Percentiles rank a stretch among this genome's conserved stretches.
phyloP scores from a whole-genome alignment of 306 rosid genomes.

The Bauhinia variegata region DNA sequence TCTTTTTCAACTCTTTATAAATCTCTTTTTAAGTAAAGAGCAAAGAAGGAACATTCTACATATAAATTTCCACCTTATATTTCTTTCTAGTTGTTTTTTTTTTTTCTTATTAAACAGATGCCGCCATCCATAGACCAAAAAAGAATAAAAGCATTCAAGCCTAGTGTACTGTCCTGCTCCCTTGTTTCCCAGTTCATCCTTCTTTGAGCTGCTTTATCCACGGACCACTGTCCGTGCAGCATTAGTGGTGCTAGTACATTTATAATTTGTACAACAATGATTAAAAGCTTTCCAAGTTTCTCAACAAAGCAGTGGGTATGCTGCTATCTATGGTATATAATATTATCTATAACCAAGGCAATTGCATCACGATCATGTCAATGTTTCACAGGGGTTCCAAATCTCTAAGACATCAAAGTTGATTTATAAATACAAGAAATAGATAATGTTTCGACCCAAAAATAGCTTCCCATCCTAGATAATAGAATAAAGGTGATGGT shows the following conservation, averaged over 20 bases:
- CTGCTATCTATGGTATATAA: constrained; percentile 12
- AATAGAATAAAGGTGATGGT: not conserved
- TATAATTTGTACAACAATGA: not conserved
- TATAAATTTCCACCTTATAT: not conserved
- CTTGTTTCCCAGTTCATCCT: not conserved
- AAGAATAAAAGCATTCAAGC: not conserved
- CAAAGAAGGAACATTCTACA: not conserved
- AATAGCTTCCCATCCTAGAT: not conserved
- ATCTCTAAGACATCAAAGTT: not conserved
- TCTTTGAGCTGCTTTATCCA: not conserved
- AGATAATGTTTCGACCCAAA: too few relatives aligned
- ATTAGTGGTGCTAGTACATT: not conserved
- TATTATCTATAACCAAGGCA: too few relatives aligned
- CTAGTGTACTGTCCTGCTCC: not conserved
- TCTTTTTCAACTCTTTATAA: not conserved
- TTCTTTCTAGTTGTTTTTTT: not conserved
- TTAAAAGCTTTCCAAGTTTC: constrained; percentile 11
- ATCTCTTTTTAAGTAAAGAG: not conserved
- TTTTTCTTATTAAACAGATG: not conserved
- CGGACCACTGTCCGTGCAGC: constrained; percentile 1
- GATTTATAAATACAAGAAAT: too few relatives aligned
- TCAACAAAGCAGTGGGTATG: constrained; percentile 1
- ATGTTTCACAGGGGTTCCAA: not conserved
- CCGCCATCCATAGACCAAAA: not conserved
- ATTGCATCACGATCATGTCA: too few relatives aligned